Evolutionary conservation across 495 filamentous ascomycete genomes (phyloP), one percentile per base, ranked within the genome.

Genomic region (Penicillium bialowiezense): DNA sequence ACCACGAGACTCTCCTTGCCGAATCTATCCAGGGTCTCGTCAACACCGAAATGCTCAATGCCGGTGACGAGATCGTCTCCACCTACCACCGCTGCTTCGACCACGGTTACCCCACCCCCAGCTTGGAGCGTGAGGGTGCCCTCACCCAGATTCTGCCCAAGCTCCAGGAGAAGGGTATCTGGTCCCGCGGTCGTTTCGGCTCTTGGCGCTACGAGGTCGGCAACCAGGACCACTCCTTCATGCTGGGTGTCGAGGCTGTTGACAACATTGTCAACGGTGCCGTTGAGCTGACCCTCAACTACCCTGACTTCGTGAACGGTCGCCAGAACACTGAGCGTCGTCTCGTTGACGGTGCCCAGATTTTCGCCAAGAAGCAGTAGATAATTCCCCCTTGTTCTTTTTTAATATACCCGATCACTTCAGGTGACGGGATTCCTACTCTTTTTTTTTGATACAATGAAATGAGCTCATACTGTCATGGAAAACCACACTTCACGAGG

Each of bases 11-110:
- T 61, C 72, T 99, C 52, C 77, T 99, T 52, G 76, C 75, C 56
- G 92, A 97, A 62, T 92, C 82, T 60, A 97, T 99, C 73, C 87
- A 92, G 74, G 93, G 93, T 64, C 87, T 97, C 39, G 76, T 99
- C 81, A 96, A 95, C 81, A 97, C 93, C 21, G 84, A 91, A 39
- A 96, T 99, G 87, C 85, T 99, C 69, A 78, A 86, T 68, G 74
- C 91, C 50, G 72, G 75, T 19, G 93, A 97, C 59, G 91, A 99
- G 78, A 95, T 99, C 55, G 91, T 99, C 64, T 95, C 89, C 40
- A 96, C 91, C 58, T 99, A 99, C 79, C 90, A 96, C 81, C 90
- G 93, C 73, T 84, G 87, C 75, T 99, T 97, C 76, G 91, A 99
- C 70, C 95, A 97, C 77, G 93, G 93, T 57, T 99, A 99, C 80